A percentile compares a stretch with the other conserved stretches of the same genome.
Evolutionary conservation across 208 protist genomes (phyloP).

Genomic region (Leishmania aethiopica): DNA sequence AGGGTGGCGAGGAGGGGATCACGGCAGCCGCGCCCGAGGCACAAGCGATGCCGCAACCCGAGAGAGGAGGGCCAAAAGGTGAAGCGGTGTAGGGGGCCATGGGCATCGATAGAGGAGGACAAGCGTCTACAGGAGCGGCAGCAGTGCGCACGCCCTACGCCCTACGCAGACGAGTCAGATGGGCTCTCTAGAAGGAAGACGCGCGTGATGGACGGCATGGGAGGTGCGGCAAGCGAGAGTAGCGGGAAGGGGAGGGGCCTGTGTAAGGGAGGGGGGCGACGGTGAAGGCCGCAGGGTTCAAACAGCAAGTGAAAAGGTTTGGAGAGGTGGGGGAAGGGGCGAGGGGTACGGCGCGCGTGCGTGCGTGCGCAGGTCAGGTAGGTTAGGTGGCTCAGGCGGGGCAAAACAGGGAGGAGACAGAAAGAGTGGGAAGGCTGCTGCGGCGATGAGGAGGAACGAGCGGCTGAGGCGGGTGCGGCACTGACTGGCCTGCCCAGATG

Average conservation of each 20-base stretch:
- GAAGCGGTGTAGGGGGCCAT: neutral
- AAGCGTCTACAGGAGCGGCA: neutral
- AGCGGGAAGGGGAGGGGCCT: neutral
- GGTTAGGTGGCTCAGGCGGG: neutral
- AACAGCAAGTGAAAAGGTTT: neutral
- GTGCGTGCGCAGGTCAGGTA: neutral
- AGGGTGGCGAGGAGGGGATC: neutral
- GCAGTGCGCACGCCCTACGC: neutral
- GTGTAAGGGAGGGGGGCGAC: neutral
- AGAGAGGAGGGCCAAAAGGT: neutral
- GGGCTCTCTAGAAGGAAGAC: neutral
- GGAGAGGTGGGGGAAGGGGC: neutral
- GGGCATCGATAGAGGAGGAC: neutral
- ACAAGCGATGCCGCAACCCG: neutral
- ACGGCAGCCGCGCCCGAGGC: neutral
- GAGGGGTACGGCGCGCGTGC: too few species aligned
- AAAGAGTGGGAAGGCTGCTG: neutral
- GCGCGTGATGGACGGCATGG: neutral
- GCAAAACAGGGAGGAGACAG: neutral
- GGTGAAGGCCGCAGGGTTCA: neutral
- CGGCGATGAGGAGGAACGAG: neutral
- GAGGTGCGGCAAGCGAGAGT: neutral
- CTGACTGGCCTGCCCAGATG: neutral
- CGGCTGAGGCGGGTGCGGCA: neutral
- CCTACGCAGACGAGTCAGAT: neutral